Percentiles rank a stretch among this genome's conserved stretches.
Evolutionary conservation across 2,329 filamentous ascomycete genomes (phyloP).

Genomic region (Trichoderma hamatum): DNA sequence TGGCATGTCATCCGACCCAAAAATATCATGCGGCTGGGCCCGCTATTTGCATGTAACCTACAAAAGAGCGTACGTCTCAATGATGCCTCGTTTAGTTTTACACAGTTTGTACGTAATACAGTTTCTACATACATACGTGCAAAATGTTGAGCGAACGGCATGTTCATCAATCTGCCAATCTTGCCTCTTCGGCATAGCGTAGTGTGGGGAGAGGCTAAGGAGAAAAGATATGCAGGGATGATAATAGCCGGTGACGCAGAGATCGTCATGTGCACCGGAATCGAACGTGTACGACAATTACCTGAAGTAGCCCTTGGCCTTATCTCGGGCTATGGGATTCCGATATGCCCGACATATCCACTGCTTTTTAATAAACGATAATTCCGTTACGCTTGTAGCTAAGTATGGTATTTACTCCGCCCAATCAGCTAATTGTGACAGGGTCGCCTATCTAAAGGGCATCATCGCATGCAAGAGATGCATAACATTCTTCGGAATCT

Average conservation of each 20-base stretch:
- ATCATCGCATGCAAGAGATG: neutral
- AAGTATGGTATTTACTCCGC: neutral
- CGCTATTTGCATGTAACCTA: neutral
- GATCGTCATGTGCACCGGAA: constrained; percentile 16
- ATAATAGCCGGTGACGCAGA: constrained; percentile 13
- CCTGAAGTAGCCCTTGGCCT: neutral
- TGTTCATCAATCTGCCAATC: neutral
- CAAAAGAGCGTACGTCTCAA: neutral
- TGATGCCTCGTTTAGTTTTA: neutral
- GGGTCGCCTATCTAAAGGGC: neutral
- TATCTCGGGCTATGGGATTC: neutral
- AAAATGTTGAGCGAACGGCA: neutral
- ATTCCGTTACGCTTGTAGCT: too few relatives aligned
- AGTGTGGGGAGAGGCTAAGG: constrained; percentile 4
- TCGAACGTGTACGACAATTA: neutral
- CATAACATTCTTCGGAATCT: neutral
- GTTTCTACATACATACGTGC: neutral
- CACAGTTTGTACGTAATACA: neutral
- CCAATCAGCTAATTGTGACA: neutral
- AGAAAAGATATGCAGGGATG: neutral
- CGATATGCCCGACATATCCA: neutral
- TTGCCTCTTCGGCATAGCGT: neutral
- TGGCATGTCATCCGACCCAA: neutral
- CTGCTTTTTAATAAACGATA: neutral
- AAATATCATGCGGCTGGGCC: neutral